Base-by-base conservation (phyloP, 306 rosid species). In the Trifolium fragiferum region DNA sequence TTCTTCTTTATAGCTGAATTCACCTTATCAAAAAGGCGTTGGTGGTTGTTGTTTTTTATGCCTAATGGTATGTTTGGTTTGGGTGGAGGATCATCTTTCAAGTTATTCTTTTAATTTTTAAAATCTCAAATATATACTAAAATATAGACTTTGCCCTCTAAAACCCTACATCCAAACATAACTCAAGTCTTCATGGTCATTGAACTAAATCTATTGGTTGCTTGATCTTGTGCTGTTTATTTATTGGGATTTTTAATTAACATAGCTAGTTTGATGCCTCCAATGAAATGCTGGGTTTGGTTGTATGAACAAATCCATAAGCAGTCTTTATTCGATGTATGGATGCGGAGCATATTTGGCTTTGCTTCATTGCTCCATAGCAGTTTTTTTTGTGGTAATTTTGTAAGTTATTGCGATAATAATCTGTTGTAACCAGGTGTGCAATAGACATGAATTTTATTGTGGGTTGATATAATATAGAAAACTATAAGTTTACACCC, bases 211-310 rank as follows among this genome's bases (percentile, higher is more conserved):
- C 5, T 33, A 15, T 35, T 37, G 12, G 63, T 33, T 8, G 51
- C 59, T 58, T 59, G 51, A 25, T 20, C 80, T 76, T 57, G 69
- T n/a, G 5, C 15, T 58, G 49, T 10, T n/a, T 68, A 32, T 68
- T 32, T 50, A 30, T 30, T 27, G 68, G 67, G 38, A 16, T 55
- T n/a, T 44, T 67, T 43, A 43, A 33, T 57, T 38, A 7, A 49
- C 54, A 5, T 49, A 15, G 55, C 21, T 49, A 19, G 55, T 49
- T 49, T 49, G 1, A n/a, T 21, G 0, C 20, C 19, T 49, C 55
- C 20, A 49, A n/a, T 49, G 58, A 51, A 51, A 51, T 51, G 58
- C 5, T 18, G 25, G 58, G 58, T 51, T 51, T 51, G 58, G 12
- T 51, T 51, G 58, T 53, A 53, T 53, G 59, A 53, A 46, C 30